Base-by-base conservation (phyloP, 257 asterid genomes). In the Ilex asprella region DNA sequence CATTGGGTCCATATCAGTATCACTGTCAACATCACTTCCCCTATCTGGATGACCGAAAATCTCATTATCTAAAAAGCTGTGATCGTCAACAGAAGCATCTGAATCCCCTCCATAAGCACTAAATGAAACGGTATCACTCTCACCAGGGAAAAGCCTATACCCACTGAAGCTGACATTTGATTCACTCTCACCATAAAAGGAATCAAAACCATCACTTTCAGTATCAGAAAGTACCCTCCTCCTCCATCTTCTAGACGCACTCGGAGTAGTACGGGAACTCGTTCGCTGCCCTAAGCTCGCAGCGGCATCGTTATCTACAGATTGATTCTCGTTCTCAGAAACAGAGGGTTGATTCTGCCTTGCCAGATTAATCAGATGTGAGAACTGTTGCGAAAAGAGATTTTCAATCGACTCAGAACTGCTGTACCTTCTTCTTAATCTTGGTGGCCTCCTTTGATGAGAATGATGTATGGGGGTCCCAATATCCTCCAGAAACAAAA, bases 1-100 rank as follows among this genome's bases (percentile, higher is more conserved):
- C 99, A 89, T 92, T 50, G 99, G 99, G 65, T 92, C 96, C 54
- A 92, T 86, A 77, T 89, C 97, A 46, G 80, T 82, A 68, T 85
- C 96, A 73, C 83, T 78, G 32, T 89, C 95, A 12, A 64, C 58
- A 43, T 76, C 95, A 72, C 89, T 81, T 60, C 68, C 86, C 70
- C 76, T 82, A 76, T 63, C 78, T 30, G 71, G 71, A 66, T 60
- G 77, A 54, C 59, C 79, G 54, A 72, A 71, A 56, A 77, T 75
- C 31, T 79, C 89, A 62, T 77, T 73, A 55, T 67, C 95, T 71
- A 82, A 41, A 60, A 80, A 55, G 78, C 87, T 84, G 63, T 61
- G 77, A 43, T 78, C 86, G 63, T 91, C 96, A 63, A 74, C 70
- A 21, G 91, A 89, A 69, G 78, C 92, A 80, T 84, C 95, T 55